Base-by-base conservation (phyloP, 768 basidiomycete species). In the Rhodotorula babjevae region DNA sequence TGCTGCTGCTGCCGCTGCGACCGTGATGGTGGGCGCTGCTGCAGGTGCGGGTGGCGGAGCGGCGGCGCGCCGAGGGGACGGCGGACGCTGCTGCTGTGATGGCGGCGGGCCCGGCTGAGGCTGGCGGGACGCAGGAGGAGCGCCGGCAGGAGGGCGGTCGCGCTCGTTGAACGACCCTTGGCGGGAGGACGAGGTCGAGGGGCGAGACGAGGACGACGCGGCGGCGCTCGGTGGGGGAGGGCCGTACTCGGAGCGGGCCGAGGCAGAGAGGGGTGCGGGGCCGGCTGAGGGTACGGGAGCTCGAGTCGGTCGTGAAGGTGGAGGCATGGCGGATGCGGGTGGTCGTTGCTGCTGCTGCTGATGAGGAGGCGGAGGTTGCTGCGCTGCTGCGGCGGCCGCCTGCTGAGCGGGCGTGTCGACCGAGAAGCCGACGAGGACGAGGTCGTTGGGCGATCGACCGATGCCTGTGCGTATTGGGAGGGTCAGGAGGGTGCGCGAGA, bases 401-500 rank as follows among this genome's bases (percentile, higher is more conserved):
- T 53, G 60, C 27, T n/a, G 27, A 0, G 42, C 27, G 29, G 58
- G 60, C 25, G 58, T 62, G 63, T 74, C 76, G 68, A 77, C 72
- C 12, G 67, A 68, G 70, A 77, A 74, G 50, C 76, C 70, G 53
- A 69, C 42, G 21, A 77, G 49, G 40, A 29, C 16, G 29, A 74
- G 58, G 49, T 72, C 72, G 6, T 70, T 61, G 1, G 64, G 61
- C 2, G 27, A 14, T 15, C 70, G 72, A 0, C 72, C 72, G 40
- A 42, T 63, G 61, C 56, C 40, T 46, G 42, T 19, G 23, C 50
- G 50, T 11, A 18, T 9, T 0, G 11, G 23, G 21, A 29, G 27
- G 44, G 29, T 25, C 27, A 27, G n/a, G 16, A 29, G 6, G 12
- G 46, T 25, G n/a, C 27, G 27, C 5, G 10, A 27, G 31, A 50